A percentile compares a stretch with the other conserved stretches of the same genome.
These are phyloP conservation scores for Mycena capillaripes DNA, from an alignment of 768 basidiomycete species.

Conservation along the genomic window DNA sequence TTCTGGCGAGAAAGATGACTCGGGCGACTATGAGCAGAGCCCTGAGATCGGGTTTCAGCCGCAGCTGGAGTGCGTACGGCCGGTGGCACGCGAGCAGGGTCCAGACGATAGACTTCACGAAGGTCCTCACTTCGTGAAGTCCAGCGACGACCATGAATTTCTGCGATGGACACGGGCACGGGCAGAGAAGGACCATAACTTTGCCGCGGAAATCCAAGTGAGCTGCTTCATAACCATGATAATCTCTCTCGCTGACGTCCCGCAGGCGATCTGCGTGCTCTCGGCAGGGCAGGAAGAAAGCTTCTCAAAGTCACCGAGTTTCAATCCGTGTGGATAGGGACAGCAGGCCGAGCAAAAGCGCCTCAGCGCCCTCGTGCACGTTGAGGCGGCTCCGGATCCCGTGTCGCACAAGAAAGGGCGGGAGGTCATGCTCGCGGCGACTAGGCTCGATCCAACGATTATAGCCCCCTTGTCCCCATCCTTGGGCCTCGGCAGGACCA, in stretches of 20 bases:
- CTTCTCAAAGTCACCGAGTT: slow-evolving; percentile 74
- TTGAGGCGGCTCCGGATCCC: slow-evolving; percentile 75
- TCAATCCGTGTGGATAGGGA: too few relatives aligned
- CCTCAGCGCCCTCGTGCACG: slow-evolving; percentile 68
- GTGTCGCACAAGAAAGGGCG: slow-evolving; percentile 74
- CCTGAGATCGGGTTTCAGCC: slow-evolving; percentile 62
- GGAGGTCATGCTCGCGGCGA: slow-evolving; percentile 74
- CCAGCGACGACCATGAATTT: slow-evolving; percentile 49
- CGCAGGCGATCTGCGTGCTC: slow-evolving; percentile 64
- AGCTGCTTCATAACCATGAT: slow-evolving; percentile 29
- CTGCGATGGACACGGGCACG: slow-evolving; percentile 41
- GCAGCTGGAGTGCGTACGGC: slow-evolving; percentile 56
- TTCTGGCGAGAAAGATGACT: slow-evolving; percentile 50
- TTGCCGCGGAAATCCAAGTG: slow-evolving; percentile 67
- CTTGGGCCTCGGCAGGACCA: too few relatives aligned
- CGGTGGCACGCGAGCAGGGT: slow-evolving; percentile 42
- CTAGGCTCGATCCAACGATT: slow-evolving; percentile 62
- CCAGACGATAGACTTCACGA: slow-evolving; percentile 42
- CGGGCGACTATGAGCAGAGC: slow-evolving; percentile 51
- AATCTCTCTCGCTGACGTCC: background rate
- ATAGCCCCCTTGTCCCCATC: slow-evolving; percentile 63
- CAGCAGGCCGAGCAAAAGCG: slow-evolving; percentile 86
- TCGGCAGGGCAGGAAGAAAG: slow-evolving; percentile 65
- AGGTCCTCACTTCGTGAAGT: too few relatives aligned
- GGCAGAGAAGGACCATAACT: slow-evolving; percentile 42